A percentile compares a stretch with the other conserved stretches of the same genome.
Evolutionary conservation across 805 yeast species (phyloP).

Genomic region (Cyberlindnera veronae): DNA sequence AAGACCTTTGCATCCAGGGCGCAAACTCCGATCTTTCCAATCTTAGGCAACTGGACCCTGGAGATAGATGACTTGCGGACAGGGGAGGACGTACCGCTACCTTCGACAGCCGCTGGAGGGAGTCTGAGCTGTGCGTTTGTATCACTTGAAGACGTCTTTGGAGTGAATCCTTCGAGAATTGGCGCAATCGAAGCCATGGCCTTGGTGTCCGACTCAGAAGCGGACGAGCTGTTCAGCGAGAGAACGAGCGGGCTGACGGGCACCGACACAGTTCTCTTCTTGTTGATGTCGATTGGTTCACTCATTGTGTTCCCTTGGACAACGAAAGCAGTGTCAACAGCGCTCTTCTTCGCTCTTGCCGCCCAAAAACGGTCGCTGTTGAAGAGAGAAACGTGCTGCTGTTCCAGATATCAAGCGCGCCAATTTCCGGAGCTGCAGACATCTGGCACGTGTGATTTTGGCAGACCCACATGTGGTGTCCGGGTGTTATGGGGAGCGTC

Average conservation of each 20-base stretch:
- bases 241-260: slow-evolving; percentile 33
- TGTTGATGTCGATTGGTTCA: slow-evolving; percentile 24
- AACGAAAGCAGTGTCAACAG: too few species aligned
- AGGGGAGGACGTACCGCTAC: slow-evolving; percentile 14
- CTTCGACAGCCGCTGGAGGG: slow-evolving; percentile 24
- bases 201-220: slow-evolving; percentile 35
- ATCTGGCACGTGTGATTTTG: neutral
- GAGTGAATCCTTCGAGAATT: slow-evolving; percentile 66
- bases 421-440: too few species aligned
- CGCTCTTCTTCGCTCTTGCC: too few species aligned
- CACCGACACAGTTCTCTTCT: slow-evolving; percentile 13
- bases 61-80: slow-evolving; percentile 17
- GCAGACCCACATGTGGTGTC: slow-evolving; percentile 1
- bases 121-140: slow-evolving; percentile 30
- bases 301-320: slow-evolving; percentile 10
- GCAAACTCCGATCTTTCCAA: slow-evolving; percentile 96
- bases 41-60: slow-evolving; percentile 53
- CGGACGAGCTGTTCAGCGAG: slow-evolving; percentile 14
- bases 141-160: slow-evolving; percentile 59
- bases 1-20: slow-evolving; percentile 98
- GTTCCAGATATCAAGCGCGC: neutral
- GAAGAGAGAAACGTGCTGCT: slow-evolving; percentile 4
- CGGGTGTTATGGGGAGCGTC: neutral
- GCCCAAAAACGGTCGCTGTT: too few species aligned
- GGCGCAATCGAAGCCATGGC: slow-evolving; percentile 84